Evolutionary conservation across 2,329 filamentous ascomycete species (phyloP).

Genomic region (Claviceps sp.): DNA sequence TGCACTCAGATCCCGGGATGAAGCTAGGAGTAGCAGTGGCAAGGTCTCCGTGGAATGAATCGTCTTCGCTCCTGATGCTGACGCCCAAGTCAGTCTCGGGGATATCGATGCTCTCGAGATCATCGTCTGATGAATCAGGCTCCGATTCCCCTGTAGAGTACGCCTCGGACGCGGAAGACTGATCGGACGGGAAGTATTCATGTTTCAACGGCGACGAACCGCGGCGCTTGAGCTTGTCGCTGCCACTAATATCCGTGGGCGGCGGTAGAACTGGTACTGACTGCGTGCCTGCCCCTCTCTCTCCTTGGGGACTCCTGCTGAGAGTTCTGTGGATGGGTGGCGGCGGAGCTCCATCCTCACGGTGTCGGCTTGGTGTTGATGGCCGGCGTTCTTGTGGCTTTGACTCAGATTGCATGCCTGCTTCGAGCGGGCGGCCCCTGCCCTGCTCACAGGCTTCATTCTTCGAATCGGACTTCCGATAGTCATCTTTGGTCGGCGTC

Average conservation of each 20-base stretch:
- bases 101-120: slow-evolving; percentile 46
- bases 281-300: slow-evolving; percentile 1
- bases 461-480: slow-evolving; percentile 6
- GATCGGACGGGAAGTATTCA: slow-evolving; percentile 80
- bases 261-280: slow-evolving; percentile 11
- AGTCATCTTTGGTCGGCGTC: slow-evolving; percentile 14
- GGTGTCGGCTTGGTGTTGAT: slow-evolving; percentile 21
- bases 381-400: slow-evolving; percentile 7
- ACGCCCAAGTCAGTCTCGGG: slow-evolving; percentile 45
- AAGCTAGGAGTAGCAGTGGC: slow-evolving; percentile 19
- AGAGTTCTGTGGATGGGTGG: slow-evolving; percentile 39
- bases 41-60: slow-evolving; percentile 8
- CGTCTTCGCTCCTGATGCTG: slow-evolving; percentile 31
- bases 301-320: slow-evolving; percentile 20
- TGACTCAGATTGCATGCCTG: slow-evolving; percentile 25
- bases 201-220: slow-evolving; percentile 92
- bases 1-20: slow-evolving; percentile 39
- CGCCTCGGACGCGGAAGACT: slow-evolving; percentile 42
- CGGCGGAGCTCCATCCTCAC: slow-evolving; percentile 43
- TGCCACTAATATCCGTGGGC: slow-evolving; percentile 27
- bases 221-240: slow-evolving; percentile 46
- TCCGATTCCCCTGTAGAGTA: slow-evolving; percentile 38
- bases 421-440: slow-evolving; percentile 19
- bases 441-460: slow-evolving; percentile 14
- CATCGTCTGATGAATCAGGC: slow-evolving; percentile 35